Percentiles rank a stretch among this genome's conserved stretches.
Conservation (phyloP, 2,329 filamentous ascomycete species). For the Verticillium albo-atrum region DNA sequence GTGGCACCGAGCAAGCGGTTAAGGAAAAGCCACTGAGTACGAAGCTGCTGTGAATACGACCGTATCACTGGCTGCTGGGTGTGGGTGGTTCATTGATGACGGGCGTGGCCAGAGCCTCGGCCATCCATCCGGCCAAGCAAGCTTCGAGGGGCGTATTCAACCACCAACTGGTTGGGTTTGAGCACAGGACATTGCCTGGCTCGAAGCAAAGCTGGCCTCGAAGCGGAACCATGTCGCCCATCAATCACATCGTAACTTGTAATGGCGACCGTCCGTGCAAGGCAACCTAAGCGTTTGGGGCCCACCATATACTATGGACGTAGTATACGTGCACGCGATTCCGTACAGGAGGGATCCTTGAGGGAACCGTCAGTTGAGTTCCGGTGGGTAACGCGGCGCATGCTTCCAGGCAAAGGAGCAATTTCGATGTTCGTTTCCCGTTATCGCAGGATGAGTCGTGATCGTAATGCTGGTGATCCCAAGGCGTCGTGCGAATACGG, state of each 20-base stretch:
- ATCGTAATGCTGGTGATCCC: not conserved
- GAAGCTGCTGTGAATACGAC: not conserved
- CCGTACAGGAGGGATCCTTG: not conserved
- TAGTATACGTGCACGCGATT: not conserved
- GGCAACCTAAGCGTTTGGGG: not conserved
- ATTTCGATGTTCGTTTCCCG: not conserved
- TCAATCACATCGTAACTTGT: not conserved
- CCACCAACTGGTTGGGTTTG: not conserved
- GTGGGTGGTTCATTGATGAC: not conserved
- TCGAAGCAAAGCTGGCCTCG: not conserved
- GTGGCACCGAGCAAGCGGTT: not conserved
- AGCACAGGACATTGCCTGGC: not conserved
- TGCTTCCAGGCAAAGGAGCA: not conserved
- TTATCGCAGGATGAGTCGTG: not conserved
- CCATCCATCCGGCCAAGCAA: not conserved
- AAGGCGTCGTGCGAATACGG: not conserved
- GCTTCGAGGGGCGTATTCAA: not conserved
- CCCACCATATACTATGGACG: not conserved
- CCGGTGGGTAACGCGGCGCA: not conserved
- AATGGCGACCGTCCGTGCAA: not conserved
- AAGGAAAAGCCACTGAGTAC: not conserved
- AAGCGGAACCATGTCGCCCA: not conserved
- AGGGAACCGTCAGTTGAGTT: not conserved
- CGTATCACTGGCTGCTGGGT: not conserved
- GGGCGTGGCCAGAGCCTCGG: not conserved